Evolutionary conservation across 257 asterid species (phyloP).

Genomic region (Paraleonurus japonicus): DNA sequence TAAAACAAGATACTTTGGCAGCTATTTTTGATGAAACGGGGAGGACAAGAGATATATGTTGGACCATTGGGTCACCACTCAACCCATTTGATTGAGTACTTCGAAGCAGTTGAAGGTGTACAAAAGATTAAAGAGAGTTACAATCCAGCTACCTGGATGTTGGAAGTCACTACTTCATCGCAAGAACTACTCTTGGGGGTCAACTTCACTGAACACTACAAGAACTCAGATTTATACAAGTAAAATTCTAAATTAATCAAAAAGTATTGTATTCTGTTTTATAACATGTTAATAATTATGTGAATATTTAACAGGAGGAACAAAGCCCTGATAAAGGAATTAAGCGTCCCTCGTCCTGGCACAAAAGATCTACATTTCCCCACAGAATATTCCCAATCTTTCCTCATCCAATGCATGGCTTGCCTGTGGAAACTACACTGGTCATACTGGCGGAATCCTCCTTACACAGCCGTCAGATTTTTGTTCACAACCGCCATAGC

Average conservation of each 20-base stretch:
- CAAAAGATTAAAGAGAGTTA: conserved; percentile 51
- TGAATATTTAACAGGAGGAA: too few relatives aligned
- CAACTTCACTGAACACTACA: conserved; percentile 45
- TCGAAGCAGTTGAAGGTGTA: conserved; percentile 52
- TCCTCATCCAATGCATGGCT: conserved; percentile 66
- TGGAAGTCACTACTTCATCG: conserved; percentile 58
- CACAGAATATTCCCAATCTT: conserved; percentile 60
- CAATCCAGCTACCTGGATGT: conserved; percentile 80
- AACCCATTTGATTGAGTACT: conserved; percentile 41
- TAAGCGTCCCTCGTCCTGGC: conserved; percentile 66
- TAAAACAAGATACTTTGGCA: conserved; percentile 27
- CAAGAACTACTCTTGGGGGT: conserved; percentile 51
- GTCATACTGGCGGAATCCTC: conserved; percentile 87
- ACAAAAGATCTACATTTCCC: conserved; percentile 59
- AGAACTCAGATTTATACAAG: conserved; percentile 46
- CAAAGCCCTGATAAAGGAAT: conserved; percentile 58
- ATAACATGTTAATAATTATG: neutral
- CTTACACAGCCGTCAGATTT: conserved; percentile 77
- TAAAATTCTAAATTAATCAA: conserved; percentile 9
- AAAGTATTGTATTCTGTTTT: neutral
- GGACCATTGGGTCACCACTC: conserved; percentile 56
- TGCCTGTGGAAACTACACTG: conserved; percentile 88
- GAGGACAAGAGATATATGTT: conserved; percentile 54
- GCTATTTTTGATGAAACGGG: conserved; percentile 62
- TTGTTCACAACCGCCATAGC: conserved; percentile 63